Conservation (phyloP, 1,284 basidiomycete species). For the Mycena sp. region DNA sequence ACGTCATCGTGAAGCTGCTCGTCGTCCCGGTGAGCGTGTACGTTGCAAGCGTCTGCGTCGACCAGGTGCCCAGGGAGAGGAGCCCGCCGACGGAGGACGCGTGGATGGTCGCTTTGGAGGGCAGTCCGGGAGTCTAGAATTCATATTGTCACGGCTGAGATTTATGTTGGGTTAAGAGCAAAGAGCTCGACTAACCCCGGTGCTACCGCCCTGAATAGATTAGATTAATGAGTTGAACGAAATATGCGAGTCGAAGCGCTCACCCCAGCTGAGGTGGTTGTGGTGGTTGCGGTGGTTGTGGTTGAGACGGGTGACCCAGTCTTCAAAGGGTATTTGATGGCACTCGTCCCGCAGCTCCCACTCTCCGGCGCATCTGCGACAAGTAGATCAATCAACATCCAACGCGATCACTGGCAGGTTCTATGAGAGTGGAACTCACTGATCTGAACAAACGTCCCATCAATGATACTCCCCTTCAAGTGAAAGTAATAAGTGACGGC, state of each 20-base stretch:
- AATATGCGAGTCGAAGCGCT: too few relatives aligned
- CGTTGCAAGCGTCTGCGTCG: slow-evolving; percentile 59
- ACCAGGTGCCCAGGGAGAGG: slow-evolving; percentile 59
- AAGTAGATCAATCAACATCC: background rate
- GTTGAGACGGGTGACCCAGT: slow-evolving; percentile 41
- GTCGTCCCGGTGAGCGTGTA: slow-evolving; percentile 50
- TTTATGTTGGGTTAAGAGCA: background rate
- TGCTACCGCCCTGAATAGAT: background rate
- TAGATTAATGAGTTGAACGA: too few relatives aligned
- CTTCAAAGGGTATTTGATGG: slow-evolving; percentile 76
- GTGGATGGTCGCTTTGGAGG: slow-evolving; percentile 55
- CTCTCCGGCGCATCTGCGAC: slow-evolving; percentile 61
- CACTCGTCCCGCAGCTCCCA: slow-evolving; percentile 62
- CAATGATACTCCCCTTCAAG: slow-evolving; percentile 70
- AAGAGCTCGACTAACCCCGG: slow-evolving; percentile 9
- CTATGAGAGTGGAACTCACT: slow-evolving; percentile 1
- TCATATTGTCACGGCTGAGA: background rate
- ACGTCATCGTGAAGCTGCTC: slow-evolving; percentile 58
- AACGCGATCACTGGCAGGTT: too few relatives aligned
- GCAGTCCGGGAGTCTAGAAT: slow-evolving; percentile 48
- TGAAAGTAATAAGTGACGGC: slow-evolving; percentile 76
- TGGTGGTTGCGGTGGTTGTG: background rate
- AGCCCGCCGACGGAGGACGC: slow-evolving; percentile 54
- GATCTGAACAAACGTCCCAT: slow-evolving; percentile 70
- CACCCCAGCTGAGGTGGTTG: too few relatives aligned